Evolutionary conservation across 2,329 filamentous ascomycete species (phyloP).

Genomic region (Neocucurbitaria cava): DNA sequence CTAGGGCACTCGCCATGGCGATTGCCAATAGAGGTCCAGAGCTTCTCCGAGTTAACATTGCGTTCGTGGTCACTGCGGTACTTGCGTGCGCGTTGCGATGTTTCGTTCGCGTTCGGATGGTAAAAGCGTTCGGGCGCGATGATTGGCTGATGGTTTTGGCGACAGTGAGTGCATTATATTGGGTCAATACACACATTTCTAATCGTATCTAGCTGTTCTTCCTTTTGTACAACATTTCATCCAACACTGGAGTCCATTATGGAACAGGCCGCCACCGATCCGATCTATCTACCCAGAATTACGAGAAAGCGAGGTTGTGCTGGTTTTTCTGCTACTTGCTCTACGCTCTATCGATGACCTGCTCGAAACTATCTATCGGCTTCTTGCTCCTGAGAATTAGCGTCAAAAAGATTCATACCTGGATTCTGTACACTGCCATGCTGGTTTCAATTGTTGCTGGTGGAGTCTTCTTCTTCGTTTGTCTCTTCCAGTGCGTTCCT

Average conservation of each 20-base stretch:
- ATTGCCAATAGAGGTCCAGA: conserved; percentile 43
- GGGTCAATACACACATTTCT: not conserved
- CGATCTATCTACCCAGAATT: conserved; percentile 26
- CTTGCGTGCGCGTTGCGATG: conserved; percentile 37
- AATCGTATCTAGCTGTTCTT: conserved; percentile 29
- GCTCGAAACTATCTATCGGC: conserved; percentile 44
- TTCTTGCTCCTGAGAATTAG: conserved; percentile 43
- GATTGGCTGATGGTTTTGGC: conserved; percentile 46
- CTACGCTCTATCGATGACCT: conserved; percentile 41
- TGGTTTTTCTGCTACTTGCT: conserved; percentile 47
- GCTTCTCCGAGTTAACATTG: conserved; percentile 39
- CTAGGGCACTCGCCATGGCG: conserved; percentile 27
- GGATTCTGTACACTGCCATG: conserved; percentile 50
- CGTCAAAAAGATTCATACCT: conserved; percentile 36
- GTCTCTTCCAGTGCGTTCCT: conserved; percentile 60
- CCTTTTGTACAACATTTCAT: conserved; percentile 31
- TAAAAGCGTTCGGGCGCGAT: conserved; percentile 45
- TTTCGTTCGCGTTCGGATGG: conserved; percentile 41
- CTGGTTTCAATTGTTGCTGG: conserved; percentile 46
- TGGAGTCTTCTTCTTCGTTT: conserved; percentile 54
- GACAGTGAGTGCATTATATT: conserved; percentile 26
- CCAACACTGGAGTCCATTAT: conserved; percentile 36
- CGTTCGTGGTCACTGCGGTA: conserved; percentile 33
- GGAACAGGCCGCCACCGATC: conserved; percentile 40
- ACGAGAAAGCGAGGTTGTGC: conserved; percentile 34